phyloP scores from a whole-genome alignment of 306 rosid genomes.

The Neltuma alba region DNA sequence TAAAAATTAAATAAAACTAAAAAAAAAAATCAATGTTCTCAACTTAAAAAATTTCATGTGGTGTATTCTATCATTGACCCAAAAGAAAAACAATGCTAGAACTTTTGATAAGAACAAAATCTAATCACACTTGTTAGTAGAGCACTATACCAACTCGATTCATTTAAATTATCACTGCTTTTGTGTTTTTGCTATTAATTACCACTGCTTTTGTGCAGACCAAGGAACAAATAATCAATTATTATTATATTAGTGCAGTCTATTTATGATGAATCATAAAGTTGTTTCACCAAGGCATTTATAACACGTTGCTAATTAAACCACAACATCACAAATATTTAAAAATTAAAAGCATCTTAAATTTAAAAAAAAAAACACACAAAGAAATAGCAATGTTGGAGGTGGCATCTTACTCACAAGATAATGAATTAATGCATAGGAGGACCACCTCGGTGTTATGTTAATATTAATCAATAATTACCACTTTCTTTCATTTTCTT shows the following conservation, averaged over 20 bases:
- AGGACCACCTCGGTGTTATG: background rate
- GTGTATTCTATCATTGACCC: no score
- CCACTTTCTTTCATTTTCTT: constrained; percentile 30
- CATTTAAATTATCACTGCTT: no score
- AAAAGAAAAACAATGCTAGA: background rate
- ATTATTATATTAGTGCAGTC: background rate
- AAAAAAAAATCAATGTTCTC: no score
- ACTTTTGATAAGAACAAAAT: background rate
- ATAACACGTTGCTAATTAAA: background rate
- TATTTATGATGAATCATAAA: constrained; percentile 4
- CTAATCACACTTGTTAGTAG: background rate
- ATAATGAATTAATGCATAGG: constrained; percentile 17
- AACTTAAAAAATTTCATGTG: no score
- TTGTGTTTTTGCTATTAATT: no score
- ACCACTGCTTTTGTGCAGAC: background rate
- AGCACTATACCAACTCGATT: no score
- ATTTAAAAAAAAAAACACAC: background rate
- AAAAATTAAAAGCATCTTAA: background rate
- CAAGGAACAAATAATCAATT: background rate
- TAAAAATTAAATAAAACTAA: no score
- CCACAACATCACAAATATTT: background rate
- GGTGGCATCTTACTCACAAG: background rate
- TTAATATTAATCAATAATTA: background rate
- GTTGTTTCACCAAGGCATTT: background rate
- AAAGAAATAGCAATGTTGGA: background rate